These are phyloP conservation scores for Protea cynaroides DNA, from an alignment of 164 flowering plant genomes.

Conservation along the genomic window DNA sequence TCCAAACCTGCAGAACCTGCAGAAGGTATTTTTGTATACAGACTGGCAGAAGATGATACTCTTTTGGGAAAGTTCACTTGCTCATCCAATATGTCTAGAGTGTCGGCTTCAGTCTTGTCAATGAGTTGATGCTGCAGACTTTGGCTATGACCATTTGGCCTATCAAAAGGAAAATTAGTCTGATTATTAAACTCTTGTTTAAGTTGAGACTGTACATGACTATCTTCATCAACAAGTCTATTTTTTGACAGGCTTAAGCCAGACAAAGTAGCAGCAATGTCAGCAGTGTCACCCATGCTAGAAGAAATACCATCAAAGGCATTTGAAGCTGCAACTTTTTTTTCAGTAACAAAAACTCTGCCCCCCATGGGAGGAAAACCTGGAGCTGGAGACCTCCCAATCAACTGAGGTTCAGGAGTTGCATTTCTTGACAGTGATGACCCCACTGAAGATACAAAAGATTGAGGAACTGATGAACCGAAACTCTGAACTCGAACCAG, in stretches of 20 bases:
- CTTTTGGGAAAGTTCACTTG: conserved; percentile 35
- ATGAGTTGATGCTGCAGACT: conserved; percentile 33
- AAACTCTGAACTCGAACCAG: conserved; percentile 34
- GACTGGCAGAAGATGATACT: conserved; percentile 41
- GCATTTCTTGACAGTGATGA: conserved; percentile 54
- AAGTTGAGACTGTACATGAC: conserved; percentile 30
- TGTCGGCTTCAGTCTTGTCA: conserved; percentile 31
- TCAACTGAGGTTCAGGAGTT: conserved; percentile 55
- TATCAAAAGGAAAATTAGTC: conserved; percentile 25
- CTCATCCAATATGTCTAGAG: conserved; percentile 22
- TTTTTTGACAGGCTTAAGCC: conserved; percentile 38
- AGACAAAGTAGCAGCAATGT: conserved; percentile 45
- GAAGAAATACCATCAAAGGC: conserved; percentile 36
- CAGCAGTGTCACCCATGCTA: conserved; percentile 29
- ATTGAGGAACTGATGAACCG: conserved; percentile 34
- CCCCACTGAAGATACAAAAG: conserved; percentile 43
- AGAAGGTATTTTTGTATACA: conserved; percentile 30
- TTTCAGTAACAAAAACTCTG: conserved; percentile 32
- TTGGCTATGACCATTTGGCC: conserved; percentile 34
- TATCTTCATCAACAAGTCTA: conserved; percentile 29
- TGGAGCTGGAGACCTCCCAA: conserved; percentile 36
- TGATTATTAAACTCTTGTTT: conserved; percentile 24
- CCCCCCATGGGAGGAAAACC: conserved; percentile 51
- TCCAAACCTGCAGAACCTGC: conserved; percentile 31
- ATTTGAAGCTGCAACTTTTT: conserved; percentile 24